Percentiles rank a stretch among this genome's conserved stretches.
phyloP scores from a whole-genome alignment of 352 stramenopile genomes.

The Albugo laibachii region DNA sequence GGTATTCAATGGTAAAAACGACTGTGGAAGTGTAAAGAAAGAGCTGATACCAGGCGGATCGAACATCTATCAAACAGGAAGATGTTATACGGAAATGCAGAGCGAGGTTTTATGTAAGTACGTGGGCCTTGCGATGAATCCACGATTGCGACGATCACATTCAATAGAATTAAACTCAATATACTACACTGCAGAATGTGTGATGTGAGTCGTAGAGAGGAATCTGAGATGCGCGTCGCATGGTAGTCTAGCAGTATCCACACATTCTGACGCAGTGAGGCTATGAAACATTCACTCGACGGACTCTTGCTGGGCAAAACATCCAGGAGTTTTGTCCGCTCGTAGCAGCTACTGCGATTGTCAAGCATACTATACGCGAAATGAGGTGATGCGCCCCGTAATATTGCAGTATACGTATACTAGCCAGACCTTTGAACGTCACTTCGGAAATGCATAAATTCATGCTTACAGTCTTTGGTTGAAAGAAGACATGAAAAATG shows the following conservation, averaged over 20 bases:
- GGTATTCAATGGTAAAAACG: slow-evolving; percentile 59
- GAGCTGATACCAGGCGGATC: slow-evolving; percentile 39
- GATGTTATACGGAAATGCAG: neutral
- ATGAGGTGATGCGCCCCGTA: too few species aligned
- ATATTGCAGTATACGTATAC: too few species aligned
- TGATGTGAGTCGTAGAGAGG: slow-evolving; percentile 37
- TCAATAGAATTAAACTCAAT: slow-evolving; percentile 52
- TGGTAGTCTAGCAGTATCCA: slow-evolving; percentile 66
- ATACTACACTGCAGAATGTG: slow-evolving; percentile 46
- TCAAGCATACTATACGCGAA: too few species aligned
- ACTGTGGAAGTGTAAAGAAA: slow-evolving; percentile 59
- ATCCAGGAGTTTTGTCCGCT: too few species aligned
- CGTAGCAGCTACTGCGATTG: too few species aligned
- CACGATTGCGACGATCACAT: slow-evolving; percentile 56
- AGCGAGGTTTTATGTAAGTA: too few species aligned
- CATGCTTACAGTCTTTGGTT: too few species aligned
- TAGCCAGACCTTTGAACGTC: too few species aligned
- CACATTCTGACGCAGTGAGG: slow-evolving; percentile 11
- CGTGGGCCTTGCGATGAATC: slow-evolving; percentile 10
- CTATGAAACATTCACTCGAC: too few species aligned
- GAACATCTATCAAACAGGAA: neutral
- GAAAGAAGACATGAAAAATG: too few species aligned
- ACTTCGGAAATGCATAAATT: too few species aligned
- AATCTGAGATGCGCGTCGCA: slow-evolving; percentile 30
- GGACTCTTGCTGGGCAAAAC: too few species aligned